Conservation (phyloP, 2,329 filamentous ascomycete genomes). For the Fusarium miscanthi region DNA sequence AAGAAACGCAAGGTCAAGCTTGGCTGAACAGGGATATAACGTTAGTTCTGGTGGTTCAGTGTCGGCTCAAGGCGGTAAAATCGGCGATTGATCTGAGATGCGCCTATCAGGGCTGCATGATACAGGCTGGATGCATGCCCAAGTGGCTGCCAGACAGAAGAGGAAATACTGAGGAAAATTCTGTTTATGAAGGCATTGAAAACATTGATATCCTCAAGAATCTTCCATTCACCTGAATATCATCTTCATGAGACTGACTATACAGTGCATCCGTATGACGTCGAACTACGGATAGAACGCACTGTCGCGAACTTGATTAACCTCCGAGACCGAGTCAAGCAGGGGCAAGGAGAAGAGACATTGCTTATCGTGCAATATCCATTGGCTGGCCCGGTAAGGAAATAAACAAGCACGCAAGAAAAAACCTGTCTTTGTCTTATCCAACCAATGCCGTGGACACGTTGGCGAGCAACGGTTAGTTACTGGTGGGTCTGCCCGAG, state of each 20-base stretch:
- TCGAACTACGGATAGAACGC: neutral
- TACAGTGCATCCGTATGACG: constrained; percentile 7
- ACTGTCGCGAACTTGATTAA: constrained; percentile 8
- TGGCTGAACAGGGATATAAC: neutral
- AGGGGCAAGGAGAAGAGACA: neutral
- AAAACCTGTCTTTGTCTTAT: constrained; percentile 25
- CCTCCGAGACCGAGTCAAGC: constrained; percentile 18
- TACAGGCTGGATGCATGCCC: neutral
- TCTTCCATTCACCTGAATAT: neutral
- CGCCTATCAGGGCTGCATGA: constrained; percentile 18
- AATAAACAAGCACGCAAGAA: constrained; percentile 18
- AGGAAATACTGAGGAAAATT: fast-evolving
- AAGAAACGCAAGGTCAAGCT: neutral
- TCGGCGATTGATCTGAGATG: constrained; percentile 43
- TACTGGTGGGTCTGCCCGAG: constrained; percentile 43
- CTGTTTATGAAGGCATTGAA: neutral
- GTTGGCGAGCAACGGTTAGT: constrained; percentile 40
- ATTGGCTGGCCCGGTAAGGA: constrained; percentile 33
- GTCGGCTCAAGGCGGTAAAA: constrained; percentile 8
- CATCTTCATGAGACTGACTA: neutral
- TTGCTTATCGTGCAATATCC: constrained; percentile 28
- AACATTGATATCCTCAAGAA: neutral
- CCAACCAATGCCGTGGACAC: constrained; percentile 40
- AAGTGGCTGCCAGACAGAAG: neutral
- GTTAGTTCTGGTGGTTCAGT: neutral